Evolutionary conservation across 495 filamentous ascomycete genomes (phyloP).

Genomic region (Penicillium egyptiacum): DNA sequence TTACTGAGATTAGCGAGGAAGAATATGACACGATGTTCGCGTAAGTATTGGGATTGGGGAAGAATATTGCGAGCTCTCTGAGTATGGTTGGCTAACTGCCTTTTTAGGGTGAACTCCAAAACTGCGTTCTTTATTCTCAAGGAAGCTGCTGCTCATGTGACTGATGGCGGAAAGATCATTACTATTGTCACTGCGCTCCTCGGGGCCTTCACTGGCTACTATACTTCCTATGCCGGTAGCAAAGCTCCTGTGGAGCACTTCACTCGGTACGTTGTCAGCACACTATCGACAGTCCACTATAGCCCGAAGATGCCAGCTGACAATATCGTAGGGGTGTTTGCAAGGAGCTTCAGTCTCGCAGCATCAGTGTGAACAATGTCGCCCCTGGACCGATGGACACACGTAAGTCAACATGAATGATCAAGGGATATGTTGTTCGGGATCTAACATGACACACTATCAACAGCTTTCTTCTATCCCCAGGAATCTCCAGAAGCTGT

Average conservation of each 20-base stretch:
- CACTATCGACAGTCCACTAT: too few species aligned
- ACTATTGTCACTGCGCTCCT: slow-evolving; percentile 38
- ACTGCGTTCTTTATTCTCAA: slow-evolving; percentile 38
- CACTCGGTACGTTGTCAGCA: slow-evolving; percentile 25
- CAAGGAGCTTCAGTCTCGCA: slow-evolving; percentile 35
- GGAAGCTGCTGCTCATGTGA: slow-evolving; percentile 33
- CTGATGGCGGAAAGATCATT: slow-evolving; percentile 38
- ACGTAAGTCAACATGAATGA: slow-evolving; percentile 18
- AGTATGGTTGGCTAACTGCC: too few species aligned
- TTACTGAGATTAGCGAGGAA: slow-evolving; percentile 48
- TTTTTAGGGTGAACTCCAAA: slow-evolving; percentile 30
- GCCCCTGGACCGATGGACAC: slow-evolving; percentile 43
- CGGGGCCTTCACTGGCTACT: slow-evolving; percentile 39
- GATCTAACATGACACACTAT: too few species aligned
- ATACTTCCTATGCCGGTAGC: slow-evolving; percentile 40
- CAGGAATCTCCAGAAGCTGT: slow-evolving; percentile 39
- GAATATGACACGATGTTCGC: slow-evolving; percentile 49
- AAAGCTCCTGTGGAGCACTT: slow-evolving; percentile 43
- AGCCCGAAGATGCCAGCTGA: too few species aligned
- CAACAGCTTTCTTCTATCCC: slow-evolving; percentile 20
- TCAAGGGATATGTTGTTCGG: too few species aligned
- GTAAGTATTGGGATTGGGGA: slow-evolving; percentile 25
- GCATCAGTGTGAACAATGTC: slow-evolving; percentile 37
- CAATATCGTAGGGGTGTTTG: slow-evolving; percentile 21
- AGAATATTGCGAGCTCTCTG: too few species aligned